Conservation (phyloP, 371 early-diverging fungal species). For the Mucor velutinosus region DNA sequence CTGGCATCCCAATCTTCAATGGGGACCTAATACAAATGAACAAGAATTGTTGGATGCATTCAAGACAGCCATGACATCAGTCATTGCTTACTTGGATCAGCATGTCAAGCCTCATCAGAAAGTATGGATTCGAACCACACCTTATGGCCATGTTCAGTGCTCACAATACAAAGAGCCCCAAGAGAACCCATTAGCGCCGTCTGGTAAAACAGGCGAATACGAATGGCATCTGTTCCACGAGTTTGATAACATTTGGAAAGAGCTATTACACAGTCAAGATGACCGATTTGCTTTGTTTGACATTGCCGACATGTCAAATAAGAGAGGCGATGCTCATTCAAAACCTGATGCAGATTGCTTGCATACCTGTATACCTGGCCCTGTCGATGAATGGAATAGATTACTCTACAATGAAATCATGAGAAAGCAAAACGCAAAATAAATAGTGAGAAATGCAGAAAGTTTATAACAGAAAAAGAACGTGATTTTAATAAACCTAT, state of each 20-base stretch:
- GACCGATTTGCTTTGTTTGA: slow-evolving; percentile 37
- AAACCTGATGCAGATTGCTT: slow-evolving; percentile 48
- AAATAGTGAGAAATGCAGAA: background rate
- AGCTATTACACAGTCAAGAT: slow-evolving; percentile 29
- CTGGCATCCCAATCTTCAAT: slow-evolving; percentile 42
- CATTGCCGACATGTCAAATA: slow-evolving; percentile 34
- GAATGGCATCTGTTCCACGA: slow-evolving; percentile 50
- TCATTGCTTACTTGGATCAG: slow-evolving; percentile 31
- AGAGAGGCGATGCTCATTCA: slow-evolving; percentile 52
- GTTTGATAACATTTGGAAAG: slow-evolving; percentile 47
- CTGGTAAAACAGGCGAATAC: slow-evolving; percentile 41
- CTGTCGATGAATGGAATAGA: slow-evolving; percentile 53
- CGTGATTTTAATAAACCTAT: background rate
- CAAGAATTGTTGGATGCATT: slow-evolving; percentile 43
- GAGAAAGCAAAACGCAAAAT: background rate
- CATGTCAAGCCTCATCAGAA: slow-evolving; percentile 37
- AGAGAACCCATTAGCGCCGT: slow-evolving; percentile 29
- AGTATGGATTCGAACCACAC: slow-evolving; percentile 49
- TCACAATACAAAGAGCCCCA: slow-evolving; percentile 39
- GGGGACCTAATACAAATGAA: slow-evolving; percentile 39
- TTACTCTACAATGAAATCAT: slow-evolving; percentile 39
- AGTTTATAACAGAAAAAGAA: background rate
- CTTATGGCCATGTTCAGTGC: slow-evolving; percentile 50
- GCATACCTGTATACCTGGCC: slow-evolving; percentile 51
- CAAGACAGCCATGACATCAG: slow-evolving; percentile 29